Evolutionary conservation across 805 yeast genomes (phyloP), one percentile per base, ranked within the genome.

Genomic region (Starmera dryadoides): DNA sequence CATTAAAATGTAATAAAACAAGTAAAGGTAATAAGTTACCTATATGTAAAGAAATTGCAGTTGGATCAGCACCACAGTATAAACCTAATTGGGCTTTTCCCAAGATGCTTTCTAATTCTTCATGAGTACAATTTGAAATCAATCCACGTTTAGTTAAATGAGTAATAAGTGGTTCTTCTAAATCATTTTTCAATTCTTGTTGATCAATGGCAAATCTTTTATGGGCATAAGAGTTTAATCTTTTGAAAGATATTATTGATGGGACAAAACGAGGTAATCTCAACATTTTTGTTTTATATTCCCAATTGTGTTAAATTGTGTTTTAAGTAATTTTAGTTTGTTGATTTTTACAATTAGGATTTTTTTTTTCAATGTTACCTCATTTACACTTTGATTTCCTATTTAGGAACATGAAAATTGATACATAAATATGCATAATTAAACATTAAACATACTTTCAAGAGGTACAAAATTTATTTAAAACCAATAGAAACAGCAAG

Each of bases 11-110:
- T 33, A 93, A 64, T 34, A 91, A 62, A 2, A 86, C 76, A 81
- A 93, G 77, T 46, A 93, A 61, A 1, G 98, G 98, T 25, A 93
- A 66, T 38, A 93, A 63, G 52, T 93, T 93, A 3, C 98, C 98
- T 47, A 93, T 62, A 62, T 93, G 98, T 14, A 93, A 65, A 0
- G 97, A 88, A 35, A 56, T 66, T 1, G 98, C 98, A 0, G 96
- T 81, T 2, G 98, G 98, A 55, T 93, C 98, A 0, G 96, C 97
- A 10, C 98, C 98, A 58, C 95, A 82, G 59, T 91, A 91, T 7
- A 87, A 59, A 9, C 80, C 78, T 11, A 84, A 50, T 46, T 67
- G 70, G 28, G 59, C 48, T 9, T 51, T 52, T 3, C 49, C 38
- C 3, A 62, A 35, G 5, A 53, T 41, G 0, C 55, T 59, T 33